A percentile compares a stretch with the other conserved stretches of the same genome.
These are phyloP conservation scores for Auriscalpium microsporum DNA, from an alignment of 768 basidiomycete species.

Conservation along the genomic window DNA sequence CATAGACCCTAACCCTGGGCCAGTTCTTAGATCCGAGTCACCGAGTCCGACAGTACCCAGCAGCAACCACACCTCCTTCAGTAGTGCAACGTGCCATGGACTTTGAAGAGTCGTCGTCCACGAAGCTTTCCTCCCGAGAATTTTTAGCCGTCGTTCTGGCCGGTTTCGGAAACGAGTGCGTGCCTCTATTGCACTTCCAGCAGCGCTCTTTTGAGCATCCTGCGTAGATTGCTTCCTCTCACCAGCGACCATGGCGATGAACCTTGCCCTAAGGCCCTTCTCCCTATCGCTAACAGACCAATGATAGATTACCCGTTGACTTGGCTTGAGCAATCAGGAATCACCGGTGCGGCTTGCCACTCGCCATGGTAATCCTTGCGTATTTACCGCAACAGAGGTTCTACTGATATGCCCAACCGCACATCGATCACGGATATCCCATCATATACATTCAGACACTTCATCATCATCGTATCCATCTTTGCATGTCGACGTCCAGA, in stretches of 20 bases:
- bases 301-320: conserved; percentile 75
- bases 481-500: conserved; percentile 68
- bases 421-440: conserved; percentile 68
- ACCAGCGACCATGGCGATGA: conserved; percentile 71
- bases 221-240: conserved; percentile 57
- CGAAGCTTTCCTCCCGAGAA: conserved; percentile 53
- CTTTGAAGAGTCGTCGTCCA: conserved; percentile 40
- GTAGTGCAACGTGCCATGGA: conserved; percentile 36
- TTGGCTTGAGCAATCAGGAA: conserved; percentile 84
- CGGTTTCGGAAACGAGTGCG: conserved; percentile 89
- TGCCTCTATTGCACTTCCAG: background rate
- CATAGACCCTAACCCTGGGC: background rate
- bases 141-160: conserved; percentile 85
- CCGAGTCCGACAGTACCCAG: background rate
- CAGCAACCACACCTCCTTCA: background rate
- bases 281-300: conserved; percentile 83
- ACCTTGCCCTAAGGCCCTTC: conserved; percentile 77
- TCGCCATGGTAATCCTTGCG: background rate
- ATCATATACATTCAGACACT: conserved; percentile 76
- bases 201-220: background rate
- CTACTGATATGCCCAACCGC: conserved; percentile 76
- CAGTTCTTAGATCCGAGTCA: background rate
- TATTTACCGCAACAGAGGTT: conserved; percentile 46
- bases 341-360: conserved; percentile 51
- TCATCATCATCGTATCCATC: conserved; percentile 51